A percentile compares a stretch with the other conserved stretches of the same genome.
These are phyloP conservation scores for Boletus reticulatus DNA, from an alignment of 768 basidiomycete species.

Conservation along the genomic window DNA sequence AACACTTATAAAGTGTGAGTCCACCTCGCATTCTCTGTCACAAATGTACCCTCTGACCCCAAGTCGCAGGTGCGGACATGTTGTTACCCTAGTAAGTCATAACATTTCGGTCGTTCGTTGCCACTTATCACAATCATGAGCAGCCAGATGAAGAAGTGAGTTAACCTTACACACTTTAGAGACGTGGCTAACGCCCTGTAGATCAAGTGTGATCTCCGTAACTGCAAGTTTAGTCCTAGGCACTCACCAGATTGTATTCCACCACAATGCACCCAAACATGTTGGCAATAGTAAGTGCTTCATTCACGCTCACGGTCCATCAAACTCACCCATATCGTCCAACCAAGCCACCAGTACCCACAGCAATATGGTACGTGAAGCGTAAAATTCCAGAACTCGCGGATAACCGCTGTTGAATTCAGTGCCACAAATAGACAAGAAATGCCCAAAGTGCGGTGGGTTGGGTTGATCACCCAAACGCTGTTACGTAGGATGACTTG, in stretches of 20 bases:
- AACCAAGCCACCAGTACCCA: constrained; percentile 53
- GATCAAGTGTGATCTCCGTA: constrained; percentile 61
- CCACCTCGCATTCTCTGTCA: neutral
- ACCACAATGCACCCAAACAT: constrained; percentile 51
- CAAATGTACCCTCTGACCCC: constrained; percentile 2
- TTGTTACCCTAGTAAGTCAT: constrained; percentile 43
- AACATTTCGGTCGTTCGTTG: neutral
- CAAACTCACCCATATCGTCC: constrained; percentile 10
- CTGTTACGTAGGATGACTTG: constrained; percentile 4
- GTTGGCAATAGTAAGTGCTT: constrained; percentile 68
- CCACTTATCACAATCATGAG: constrained; percentile 8
- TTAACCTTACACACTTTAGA: neutral
- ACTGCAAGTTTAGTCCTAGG: constrained; percentile 61
- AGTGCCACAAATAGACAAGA: constrained; percentile 60
- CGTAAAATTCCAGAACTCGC: constrained; percentile 5
- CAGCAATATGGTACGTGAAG: constrained; percentile 56
- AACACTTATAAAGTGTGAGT: constrained; percentile 53
- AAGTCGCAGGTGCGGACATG: constrained; percentile 51
- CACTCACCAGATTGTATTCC: constrained; percentile 51
- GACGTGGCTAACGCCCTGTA: constrained; percentile 26
- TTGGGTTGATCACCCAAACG: constrained; percentile 13
- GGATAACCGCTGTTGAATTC: constrained; percentile 11
- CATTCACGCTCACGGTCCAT: neutral
- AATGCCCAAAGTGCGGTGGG: constrained; percentile 44
- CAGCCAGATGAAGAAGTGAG: constrained; percentile 61